Conservation (phyloP, 2,329 filamentous ascomycete genomes). For the Aotearoamyces nothofagi region DNA sequence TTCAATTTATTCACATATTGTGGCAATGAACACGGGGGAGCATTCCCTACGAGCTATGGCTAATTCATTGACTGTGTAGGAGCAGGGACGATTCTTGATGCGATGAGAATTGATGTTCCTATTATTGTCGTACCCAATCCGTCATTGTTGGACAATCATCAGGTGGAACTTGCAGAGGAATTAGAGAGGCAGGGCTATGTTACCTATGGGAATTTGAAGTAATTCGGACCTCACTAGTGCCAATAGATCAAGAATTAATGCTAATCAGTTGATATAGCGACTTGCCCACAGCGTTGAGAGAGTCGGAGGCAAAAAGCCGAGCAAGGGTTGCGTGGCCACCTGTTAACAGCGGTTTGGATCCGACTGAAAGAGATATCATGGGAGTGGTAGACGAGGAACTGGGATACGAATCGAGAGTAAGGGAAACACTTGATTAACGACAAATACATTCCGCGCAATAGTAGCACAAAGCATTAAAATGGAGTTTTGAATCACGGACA, state of each 20-base stretch:
- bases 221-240: conserved; percentile 4
- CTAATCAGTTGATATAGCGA: conserved; percentile 1
- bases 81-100: conserved; percentile 79
- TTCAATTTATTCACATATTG: no score
- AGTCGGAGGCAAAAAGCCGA: neutral
- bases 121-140: conserved; percentile 86
- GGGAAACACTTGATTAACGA: conserved; percentile 1
- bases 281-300: neutral
- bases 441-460: neutral
- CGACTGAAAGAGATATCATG: neutral
- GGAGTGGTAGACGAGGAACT: conserved; percentile 1
- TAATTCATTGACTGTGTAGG: conserved; percentile 42
- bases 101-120: conserved; percentile 55
- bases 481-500: no score
- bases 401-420: conserved; percentile 1
- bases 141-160: conserved; percentile 74
- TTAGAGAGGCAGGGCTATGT: conserved; percentile 64
- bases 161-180: conserved; percentile 69
- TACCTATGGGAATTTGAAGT: conserved; percentile 23
- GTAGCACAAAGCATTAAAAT: no score
- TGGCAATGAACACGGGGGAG: no score
- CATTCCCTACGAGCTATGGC: conserved; percentile 1
- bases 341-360: neutral
- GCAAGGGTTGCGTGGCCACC: neutral
- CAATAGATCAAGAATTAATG: neutral